These are phyloP conservation scores for Xenosphaeropsis pyriputrescens DNA, from an alignment of 2,329 filamentous ascomycete genomes.

Conservation along the genomic window DNA sequence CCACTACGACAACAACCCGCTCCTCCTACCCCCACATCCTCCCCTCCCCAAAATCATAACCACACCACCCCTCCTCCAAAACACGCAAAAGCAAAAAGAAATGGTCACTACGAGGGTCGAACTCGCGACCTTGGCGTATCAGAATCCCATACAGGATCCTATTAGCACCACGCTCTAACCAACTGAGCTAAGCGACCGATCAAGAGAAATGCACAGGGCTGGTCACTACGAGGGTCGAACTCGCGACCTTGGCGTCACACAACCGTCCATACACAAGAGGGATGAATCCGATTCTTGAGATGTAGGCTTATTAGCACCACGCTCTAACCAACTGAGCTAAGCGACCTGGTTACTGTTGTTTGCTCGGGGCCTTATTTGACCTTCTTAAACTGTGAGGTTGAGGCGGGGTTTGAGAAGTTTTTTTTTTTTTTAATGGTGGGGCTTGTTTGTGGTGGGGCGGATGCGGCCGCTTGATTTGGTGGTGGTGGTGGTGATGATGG, in stretches of 20 bases:
- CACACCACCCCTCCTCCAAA: too few species aligned
- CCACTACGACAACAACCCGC: too few species aligned
- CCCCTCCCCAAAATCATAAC: not conserved
- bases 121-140: slow-evolving; percentile 6
- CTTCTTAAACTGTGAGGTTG: too few species aligned
- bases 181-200: slow-evolving; percentile 5
- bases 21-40: not conserved
- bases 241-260: slow-evolving; percentile 5
- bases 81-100: not conserved
- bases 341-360: slow-evolving; percentile 1
- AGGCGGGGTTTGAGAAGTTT: too few species aligned
- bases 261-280: not conserved
- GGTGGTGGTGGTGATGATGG: too few species aligned
- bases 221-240: slow-evolving; percentile 7
- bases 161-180: slow-evolving; percentile 5
- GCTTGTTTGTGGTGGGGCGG: too few species aligned
- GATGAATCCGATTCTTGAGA: not conserved
- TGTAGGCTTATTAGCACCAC: slow-evolving; percentile 2
- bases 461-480: too few species aligned
- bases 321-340: slow-evolving; percentile 5
- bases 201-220: not conserved
- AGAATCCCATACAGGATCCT: not conserved
- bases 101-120: slow-evolving; percentile 6
- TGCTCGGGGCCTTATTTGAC: too few species aligned
- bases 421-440: too few species aligned